Base-by-base conservation (phyloP, 2,329 filamentous ascomycete species). In the Verticillium isaacii region DNA sequence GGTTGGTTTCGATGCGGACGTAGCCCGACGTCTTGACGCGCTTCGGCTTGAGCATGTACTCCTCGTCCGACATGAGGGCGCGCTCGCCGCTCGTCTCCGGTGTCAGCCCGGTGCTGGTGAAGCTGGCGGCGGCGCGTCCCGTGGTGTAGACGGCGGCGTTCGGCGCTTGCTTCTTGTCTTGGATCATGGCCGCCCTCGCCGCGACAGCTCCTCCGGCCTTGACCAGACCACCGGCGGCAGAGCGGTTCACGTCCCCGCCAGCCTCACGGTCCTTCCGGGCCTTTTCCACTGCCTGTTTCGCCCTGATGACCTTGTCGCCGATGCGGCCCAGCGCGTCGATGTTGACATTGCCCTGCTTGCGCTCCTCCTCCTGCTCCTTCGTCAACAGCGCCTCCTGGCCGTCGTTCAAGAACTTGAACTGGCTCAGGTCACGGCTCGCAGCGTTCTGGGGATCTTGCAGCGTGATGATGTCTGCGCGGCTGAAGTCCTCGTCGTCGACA, bases 361-460 rank as follows among this genome's bases (percentile, higher is more conserved):
- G 80, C 71, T 90, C 89, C 54, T 85, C 83, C 66, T 90, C 83
- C 73, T 95, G 87, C 60, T 91, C 87, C 32, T 85, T 87, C 0
- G 89, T 90, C 57, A 89, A 74, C 3, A 87, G 82, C 3, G 85
- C 87, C 56, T 88, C 84, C 58, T 87, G 84, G 9, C 95, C 94
- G 25, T 98, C 92, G 69, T 93, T 87, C 60, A 99, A 76, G 69
- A 93, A 93, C 72, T 95, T 93, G 81, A 97, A 99, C 56, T 89
- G 86, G 75, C 89, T 93, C 65, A 97, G 81, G 73, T 98, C 91
- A 67, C 94, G 81, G 61, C 88, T 87, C 61, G 90, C 88, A 23
- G 95, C 81, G 73, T 97, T 97, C 72, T 97, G 93, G 12, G 95
- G 95, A 73, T 99, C 95, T 73, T 99, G 96, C 11, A 99, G 80